These are phyloP conservation scores for Saccharomycopsis lassenensis DNA, from an alignment of 805 yeast genomes.

Conservation along the genomic window DNA sequence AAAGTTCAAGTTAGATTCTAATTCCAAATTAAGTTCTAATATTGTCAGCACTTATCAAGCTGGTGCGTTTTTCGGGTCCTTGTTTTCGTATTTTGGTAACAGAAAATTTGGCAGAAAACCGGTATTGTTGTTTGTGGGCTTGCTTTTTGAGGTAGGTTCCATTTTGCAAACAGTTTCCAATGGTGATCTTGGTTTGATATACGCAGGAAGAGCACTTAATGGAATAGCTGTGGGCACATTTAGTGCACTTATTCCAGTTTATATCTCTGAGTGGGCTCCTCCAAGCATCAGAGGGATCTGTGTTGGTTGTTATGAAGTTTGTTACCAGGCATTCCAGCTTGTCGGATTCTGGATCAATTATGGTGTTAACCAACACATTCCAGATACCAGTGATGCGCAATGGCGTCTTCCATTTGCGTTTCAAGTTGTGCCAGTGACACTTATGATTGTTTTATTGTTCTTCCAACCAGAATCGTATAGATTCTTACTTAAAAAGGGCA, in stretches of 20 bases:
- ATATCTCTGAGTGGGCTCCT: slow-evolving; percentile 35
- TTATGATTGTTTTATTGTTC: slow-evolving; percentile 30
- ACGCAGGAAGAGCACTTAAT: slow-evolving; percentile 41
- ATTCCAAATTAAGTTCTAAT: slow-evolving; percentile 27
- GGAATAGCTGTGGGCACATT: slow-evolving; percentile 46
- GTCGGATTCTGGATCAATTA: slow-evolving; percentile 41
- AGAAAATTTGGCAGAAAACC: slow-evolving; percentile 30
- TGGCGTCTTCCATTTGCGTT: slow-evolving; percentile 40
- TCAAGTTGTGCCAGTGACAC: slow-evolving; percentile 34
- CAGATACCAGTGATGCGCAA: slow-evolving; percentile 25
- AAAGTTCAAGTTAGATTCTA: slow-evolving; percentile 33
- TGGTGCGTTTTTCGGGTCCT: slow-evolving; percentile 37
- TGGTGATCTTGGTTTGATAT: slow-evolving; percentile 33
- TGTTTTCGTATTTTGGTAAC: slow-evolving; percentile 28
- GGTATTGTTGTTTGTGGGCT: slow-evolving; percentile 31
- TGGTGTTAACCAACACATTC: slow-evolving; percentile 31
- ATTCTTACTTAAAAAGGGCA: slow-evolving; percentile 29
- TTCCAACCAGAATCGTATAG: slow-evolving; percentile 37
- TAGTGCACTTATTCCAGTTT: slow-evolving; percentile 39
- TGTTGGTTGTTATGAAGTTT: slow-evolving; percentile 36
- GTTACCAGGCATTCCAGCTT: slow-evolving; percentile 39
- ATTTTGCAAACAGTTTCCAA: slow-evolving; percentile 28
- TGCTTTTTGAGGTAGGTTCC: slow-evolving; percentile 33
- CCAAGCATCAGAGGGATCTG: slow-evolving; percentile 35
- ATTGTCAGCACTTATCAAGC: slow-evolving; percentile 41